Percentiles rank a stretch among this genome's conserved stretches.
These are phyloP conservation scores for Botrytis medusae DNA, from an alignment of 2,329 filamentous ascomycete species.

Conservation along the genomic window DNA sequence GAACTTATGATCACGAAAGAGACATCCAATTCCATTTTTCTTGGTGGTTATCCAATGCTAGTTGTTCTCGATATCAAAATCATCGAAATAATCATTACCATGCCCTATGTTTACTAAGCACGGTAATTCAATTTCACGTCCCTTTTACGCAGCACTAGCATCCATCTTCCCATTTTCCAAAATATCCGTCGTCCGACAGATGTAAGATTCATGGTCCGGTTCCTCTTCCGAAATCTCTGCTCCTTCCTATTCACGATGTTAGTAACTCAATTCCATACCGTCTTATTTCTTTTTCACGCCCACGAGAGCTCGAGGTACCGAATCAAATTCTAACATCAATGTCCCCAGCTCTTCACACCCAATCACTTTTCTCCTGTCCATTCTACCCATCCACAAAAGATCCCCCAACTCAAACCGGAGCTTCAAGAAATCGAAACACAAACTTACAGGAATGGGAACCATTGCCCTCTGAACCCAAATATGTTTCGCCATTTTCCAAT, in stretches of 20 bases:
- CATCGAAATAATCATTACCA: background rate
- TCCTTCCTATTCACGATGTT: slow-evolving; percentile 46
- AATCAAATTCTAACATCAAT: background rate
- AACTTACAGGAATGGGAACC: slow-evolving; percentile 57
- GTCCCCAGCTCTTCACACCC: background rate
- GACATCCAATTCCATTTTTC: background rate
- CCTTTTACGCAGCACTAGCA: slow-evolving; percentile 1
- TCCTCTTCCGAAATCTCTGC: slow-evolving; percentile 57
- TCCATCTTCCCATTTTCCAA: slow-evolving; percentile 9
- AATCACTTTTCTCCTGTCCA: background rate
- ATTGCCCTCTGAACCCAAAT: slow-evolving; percentile 48
- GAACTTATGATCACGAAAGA: background rate
- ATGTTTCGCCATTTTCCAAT: slow-evolving; percentile 61
- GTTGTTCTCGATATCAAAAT: background rate
- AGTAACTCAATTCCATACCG: background rate
- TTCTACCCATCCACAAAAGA: background rate
- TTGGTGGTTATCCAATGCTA: background rate
- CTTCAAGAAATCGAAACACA: background rate
- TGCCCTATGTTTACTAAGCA: background rate
- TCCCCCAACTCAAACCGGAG: background rate
- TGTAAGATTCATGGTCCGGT: slow-evolving; percentile 38
- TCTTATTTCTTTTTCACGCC: background rate
- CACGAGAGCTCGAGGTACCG: background rate
- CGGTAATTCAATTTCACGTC: background rate
- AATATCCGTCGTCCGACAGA: slow-evolving; percentile 1